These are phyloP conservation scores for Strobilomyces dryophilus DNA, from an alignment of 768 basidiomycete species.

Conservation along the genomic window DNA sequence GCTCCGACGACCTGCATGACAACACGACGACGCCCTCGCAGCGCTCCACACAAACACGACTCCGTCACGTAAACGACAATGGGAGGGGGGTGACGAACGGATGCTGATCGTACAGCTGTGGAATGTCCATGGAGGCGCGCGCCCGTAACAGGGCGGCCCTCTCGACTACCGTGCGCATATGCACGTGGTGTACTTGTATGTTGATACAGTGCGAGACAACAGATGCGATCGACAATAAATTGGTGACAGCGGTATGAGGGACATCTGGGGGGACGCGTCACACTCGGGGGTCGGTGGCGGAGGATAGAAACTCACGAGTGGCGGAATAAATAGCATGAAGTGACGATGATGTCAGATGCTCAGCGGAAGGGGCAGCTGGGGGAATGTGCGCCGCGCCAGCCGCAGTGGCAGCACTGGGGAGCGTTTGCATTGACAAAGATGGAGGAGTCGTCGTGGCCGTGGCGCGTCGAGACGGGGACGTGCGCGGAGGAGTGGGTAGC, in stretches of 20 bases:
- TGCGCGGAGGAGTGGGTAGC: not conserved
- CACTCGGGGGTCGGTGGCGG: not conserved
- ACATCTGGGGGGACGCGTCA: slow-evolving; percentile 14
- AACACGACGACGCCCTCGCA: slow-evolving; percentile 12
- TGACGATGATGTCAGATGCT: slow-evolving; percentile 17
- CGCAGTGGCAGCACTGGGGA: slow-evolving; percentile 80
- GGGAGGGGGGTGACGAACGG: slow-evolving; percentile 3
- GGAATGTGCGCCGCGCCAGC: slow-evolving; percentile 57
- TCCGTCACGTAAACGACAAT: slow-evolving; percentile 6
- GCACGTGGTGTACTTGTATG: slow-evolving; percentile 33
- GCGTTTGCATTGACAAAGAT: slow-evolving; percentile 46
- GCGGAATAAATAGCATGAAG: slow-evolving; percentile 27
- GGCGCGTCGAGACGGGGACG: slow-evolving; percentile 23
- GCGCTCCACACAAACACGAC: slow-evolving; percentile 11
- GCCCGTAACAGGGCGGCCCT: not conserved
- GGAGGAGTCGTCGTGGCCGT: slow-evolving; percentile 24
- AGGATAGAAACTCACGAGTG: slow-evolving; percentile 13
- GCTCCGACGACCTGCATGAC: slow-evolving; percentile 23
- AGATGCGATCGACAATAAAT: slow-evolving; percentile 30
- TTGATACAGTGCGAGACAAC: slow-evolving; percentile 29
- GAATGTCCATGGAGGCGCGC: slow-evolving; percentile 14
- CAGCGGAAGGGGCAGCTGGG: slow-evolving; percentile 65
- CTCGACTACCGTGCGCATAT: slow-evolving; percentile 32
- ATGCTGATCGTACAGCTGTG: slow-evolving; percentile 27
- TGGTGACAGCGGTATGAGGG: slow-evolving; percentile 27